Evolutionary conservation across 192 early-diverging fungal species (phyloP), one percentile per base, ranked within the genome.

Genomic region (Backusella liffmaniae): DNA sequence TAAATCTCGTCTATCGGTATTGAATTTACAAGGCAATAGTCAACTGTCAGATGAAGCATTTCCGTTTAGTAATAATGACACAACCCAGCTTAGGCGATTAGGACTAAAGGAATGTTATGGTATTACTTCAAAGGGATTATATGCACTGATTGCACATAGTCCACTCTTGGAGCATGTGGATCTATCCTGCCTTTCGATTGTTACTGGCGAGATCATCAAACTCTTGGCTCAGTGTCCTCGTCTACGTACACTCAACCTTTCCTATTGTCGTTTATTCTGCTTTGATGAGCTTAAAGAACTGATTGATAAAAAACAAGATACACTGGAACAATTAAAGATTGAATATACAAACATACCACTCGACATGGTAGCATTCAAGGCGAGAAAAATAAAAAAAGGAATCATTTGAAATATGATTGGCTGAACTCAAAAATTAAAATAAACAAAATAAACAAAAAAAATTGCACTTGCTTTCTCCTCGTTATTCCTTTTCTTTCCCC

Each of bases 341-440:
- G 49, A 49, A 18, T 49, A 51, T 18, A 53, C 71, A n/a, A 51
- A 53, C 30, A 15, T 72, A 9, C 29, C 46, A 16, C 8, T 51
- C 12, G 71, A 72, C 1, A 12, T 37, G 3, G 21, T 73, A 9
- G 35, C 36, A 4, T 73, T 66, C 26, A 66, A 35, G 15, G 37
- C 35, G 1, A 59, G 53, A 21, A 73, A 73, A 13, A 62, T 73
- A 59, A 73, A 62, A 65, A 59, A 35, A 39, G 53, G 53, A 1
- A 21, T 16, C 34, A 41, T 69, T 41, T 69, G 39, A n/a, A 35
- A 36, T 12, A 23, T 59, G 53, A 23, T 21, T 59, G 53, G n/a
- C 21, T 29, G 5, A 21, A 21, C 6, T 9, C 18, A 21, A 62
- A 7, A 53, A 12, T 26, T 3, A 21, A 56, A 62, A 26, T 3